Evolutionary conservation across 805 yeast species (phyloP).

Genomic region (Teunomyces gatunensis): DNA sequence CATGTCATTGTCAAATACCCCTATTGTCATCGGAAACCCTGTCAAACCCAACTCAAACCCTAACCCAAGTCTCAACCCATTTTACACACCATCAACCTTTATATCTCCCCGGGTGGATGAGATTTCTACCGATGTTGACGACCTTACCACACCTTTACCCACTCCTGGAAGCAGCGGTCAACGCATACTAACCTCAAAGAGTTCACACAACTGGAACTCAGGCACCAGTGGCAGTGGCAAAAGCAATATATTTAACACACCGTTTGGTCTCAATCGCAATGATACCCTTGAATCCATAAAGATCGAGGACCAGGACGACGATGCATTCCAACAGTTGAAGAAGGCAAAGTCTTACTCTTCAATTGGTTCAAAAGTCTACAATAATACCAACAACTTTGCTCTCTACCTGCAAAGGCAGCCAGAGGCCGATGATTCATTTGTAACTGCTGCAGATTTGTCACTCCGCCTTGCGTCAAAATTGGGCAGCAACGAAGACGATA

Average conservation of each 20-base stretch:
- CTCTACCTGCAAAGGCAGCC: conserved; percentile 1
- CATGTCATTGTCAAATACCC: conserved; percentile 24
- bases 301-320: conserved; percentile 41
- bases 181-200: not conserved
- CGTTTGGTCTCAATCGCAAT: conserved; percentile 17
- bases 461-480: conserved; percentile 23
- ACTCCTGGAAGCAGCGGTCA: conserved; percentile 14
- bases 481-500: conserved; percentile 4
- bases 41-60: conserved; percentile 7
- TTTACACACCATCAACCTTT: conserved; percentile 46
- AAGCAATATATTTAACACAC: conserved; percentile 6
- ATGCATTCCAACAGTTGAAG: conserved; percentile 40
- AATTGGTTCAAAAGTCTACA: conserved; percentile 5
- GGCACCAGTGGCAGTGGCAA: conserved; percentile 1
- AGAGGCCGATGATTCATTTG: conserved; percentile 12
- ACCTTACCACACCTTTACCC: conserved; percentile 19
- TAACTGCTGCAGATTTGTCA: conserved; percentile 27
- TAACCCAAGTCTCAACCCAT: conserved; percentile 34
- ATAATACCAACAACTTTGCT: conserved; percentile 3
- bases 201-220: not conserved
- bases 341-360: conserved; percentile 33
- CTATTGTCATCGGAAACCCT: conserved; percentile 8
- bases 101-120: conserved; percentile 40
- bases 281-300: conserved; percentile 32
- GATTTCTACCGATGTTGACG: conserved; percentile 18